phyloP scores from a whole-genome alignment of 768 basidiomycete species.

The Neoboletus magnificus region DNA sequence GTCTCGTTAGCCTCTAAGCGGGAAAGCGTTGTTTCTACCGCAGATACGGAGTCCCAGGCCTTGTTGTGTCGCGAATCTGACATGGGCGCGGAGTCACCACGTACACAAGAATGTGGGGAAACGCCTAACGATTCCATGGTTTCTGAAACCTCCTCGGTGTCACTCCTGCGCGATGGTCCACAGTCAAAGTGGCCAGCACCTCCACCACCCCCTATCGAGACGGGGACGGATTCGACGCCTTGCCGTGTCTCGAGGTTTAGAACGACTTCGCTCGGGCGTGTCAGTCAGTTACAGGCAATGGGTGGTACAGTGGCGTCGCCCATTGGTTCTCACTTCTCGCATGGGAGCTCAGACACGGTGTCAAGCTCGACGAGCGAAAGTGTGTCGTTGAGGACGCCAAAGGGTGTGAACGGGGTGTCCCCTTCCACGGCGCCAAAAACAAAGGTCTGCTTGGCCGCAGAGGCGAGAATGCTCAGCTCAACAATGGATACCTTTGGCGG shows the following conservation, averaged over 20 bases:
- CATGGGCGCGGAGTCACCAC: not conserved
- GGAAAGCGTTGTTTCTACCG: conserved; percentile 13
- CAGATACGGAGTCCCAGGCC: conserved; percentile 2
- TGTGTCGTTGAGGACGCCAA: conserved; percentile 16
- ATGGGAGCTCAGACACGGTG: conserved; percentile 33
- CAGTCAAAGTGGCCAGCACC: conserved; percentile 32
- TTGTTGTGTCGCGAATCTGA: not conserved
- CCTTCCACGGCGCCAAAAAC: not conserved
- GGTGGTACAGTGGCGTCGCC: conserved; percentile 39
- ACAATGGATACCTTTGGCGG: conserved; percentile 40
- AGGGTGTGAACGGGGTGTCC: conserved; percentile 8
- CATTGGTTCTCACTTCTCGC: conserved; percentile 42
- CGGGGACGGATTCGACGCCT: conserved; percentile 23
- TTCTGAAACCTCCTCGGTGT: conserved; percentile 13
- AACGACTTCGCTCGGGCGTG: conserved; percentile 27
- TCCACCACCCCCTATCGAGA: conserved; percentile 28
- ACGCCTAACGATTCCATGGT: conserved; percentile 10
- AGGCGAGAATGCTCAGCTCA: conserved; percentile 29
- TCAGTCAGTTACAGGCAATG: conserved; percentile 23
- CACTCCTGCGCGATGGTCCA: conserved; percentile 16
- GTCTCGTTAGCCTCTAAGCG: conserved; percentile 18
- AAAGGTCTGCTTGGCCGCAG: conserved; percentile 21
- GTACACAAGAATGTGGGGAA: conserved; percentile 11
- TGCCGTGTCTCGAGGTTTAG: conserved; percentile 28
- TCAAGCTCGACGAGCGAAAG: conserved; percentile 34